Conservation (phyloP, 148 eudicot genomes). For the Agrostemma githago region DNA sequence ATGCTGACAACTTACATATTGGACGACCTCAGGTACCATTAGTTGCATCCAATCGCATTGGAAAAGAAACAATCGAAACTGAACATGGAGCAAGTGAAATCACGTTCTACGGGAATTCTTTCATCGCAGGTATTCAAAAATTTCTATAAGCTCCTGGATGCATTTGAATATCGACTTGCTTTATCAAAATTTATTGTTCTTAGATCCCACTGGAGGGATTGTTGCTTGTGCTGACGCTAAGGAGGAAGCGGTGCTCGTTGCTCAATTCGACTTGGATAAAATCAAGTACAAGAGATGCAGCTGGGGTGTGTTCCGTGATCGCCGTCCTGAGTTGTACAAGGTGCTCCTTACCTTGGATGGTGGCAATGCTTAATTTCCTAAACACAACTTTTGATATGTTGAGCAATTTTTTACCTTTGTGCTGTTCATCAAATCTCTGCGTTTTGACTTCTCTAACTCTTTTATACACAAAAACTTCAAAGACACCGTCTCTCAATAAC, state of each 20-base stretch:
- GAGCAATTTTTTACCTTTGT: conserved; percentile 3
- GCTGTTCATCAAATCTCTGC: conserved; percentile 6
- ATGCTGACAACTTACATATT: conserved; percentile 14
- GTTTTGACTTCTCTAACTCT: not conserved
- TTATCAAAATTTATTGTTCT: conserved; percentile 7
- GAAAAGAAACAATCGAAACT: conserved; percentile 72
- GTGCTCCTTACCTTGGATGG: conserved; percentile 94
- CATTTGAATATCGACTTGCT: not conserved
- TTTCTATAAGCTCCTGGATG: not conserved
- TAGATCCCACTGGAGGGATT: conserved; percentile 91
- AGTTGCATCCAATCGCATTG: conserved; percentile 94
- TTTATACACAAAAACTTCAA: too few relatives aligned
- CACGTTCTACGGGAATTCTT: conserved; percentile 97
- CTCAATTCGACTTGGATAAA: conserved; percentile 69
- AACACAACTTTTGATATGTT: not conserved
- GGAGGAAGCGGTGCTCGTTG: conserved; percentile 79
- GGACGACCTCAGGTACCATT: conserved; percentile 67
- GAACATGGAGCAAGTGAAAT: conserved; percentile 94
- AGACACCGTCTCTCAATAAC: too few relatives aligned
- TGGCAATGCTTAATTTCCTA: conserved; percentile 33
- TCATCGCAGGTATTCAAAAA: conserved; percentile 66
- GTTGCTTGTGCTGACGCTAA: conserved; percentile 69
- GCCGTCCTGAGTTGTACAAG: conserved; percentile 92
- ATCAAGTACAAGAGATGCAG: conserved; percentile 72
- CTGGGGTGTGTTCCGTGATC: conserved; percentile 95